A percentile compares a stretch with the other conserved stretches of the same genome.
These are phyloP conservation scores for Chernovozyma sophiae-reginae DNA, from an alignment of 1,139 yeast genomes.

Conservation along the genomic window DNA sequence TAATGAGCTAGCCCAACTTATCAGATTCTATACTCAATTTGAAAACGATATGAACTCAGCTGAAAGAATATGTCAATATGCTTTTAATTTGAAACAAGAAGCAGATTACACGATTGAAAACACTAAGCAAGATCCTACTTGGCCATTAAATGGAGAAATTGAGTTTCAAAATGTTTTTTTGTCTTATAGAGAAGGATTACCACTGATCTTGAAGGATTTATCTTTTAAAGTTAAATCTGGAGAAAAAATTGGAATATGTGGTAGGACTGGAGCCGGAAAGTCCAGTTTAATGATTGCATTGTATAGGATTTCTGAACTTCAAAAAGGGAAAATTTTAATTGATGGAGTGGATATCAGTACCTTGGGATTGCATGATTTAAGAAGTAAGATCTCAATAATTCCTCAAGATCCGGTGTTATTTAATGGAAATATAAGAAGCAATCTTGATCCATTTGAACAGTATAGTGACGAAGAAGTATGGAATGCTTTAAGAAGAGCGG, in stretches of 20 bases:
- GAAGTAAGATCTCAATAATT: conserved; percentile 36
- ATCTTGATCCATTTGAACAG: conserved; percentile 40
- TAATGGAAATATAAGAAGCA: conserved; percentile 35
- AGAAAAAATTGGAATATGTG: conserved; percentile 21
- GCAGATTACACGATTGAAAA: conserved; percentile 36
- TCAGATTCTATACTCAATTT: conserved; percentile 43
- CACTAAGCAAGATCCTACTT: conserved; percentile 43
- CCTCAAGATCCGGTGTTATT: conserved; percentile 46
- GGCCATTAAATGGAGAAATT: conserved; percentile 17
- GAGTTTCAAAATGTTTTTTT: conserved; percentile 15
- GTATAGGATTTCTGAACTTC: conserved; percentile 15
- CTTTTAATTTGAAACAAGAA: conserved; percentile 42
- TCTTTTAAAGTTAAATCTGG: conserved; percentile 12
- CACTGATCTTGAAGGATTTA: conserved; percentile 16
- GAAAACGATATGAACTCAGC: conserved; percentile 48
- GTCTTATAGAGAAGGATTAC: conserved; percentile 18
- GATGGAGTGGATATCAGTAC: conserved; percentile 18
- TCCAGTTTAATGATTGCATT: conserved; percentile 21
- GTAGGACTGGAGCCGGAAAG: conserved; percentile 23
- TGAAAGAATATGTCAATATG: conserved; percentile 42
- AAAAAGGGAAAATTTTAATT: conserved; percentile 14
- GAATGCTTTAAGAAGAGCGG: conserved; percentile 43
- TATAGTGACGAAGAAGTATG: conserved; percentile 37
- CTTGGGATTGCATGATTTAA: conserved; percentile 28
- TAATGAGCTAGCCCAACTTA: conserved; percentile 38